These are phyloP conservation scores for Corinectria fuckeliana DNA, from an alignment of 2,329 filamentous ascomycete species.

Conservation along the genomic window DNA sequence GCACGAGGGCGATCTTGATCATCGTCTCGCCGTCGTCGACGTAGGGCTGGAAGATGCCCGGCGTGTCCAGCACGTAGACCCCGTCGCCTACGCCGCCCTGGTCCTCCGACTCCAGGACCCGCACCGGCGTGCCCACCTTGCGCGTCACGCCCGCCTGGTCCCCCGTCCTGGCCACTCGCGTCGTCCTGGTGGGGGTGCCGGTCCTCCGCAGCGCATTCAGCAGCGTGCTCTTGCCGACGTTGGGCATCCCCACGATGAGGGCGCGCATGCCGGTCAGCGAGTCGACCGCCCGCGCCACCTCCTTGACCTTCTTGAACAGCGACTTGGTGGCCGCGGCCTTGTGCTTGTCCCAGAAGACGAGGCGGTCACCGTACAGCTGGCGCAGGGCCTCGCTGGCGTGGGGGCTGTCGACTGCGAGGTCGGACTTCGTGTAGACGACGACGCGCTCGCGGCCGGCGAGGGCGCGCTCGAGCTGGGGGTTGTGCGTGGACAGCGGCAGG, in stretches of 20 bases:
- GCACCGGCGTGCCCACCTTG: slow-evolving; percentile 82
- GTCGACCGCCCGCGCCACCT: slow-evolving; percentile 45
- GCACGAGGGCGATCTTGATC: slow-evolving; percentile 92
- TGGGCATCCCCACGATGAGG: slow-evolving; percentile 96
- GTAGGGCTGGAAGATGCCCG: slow-evolving; percentile 94
- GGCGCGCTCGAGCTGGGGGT: slow-evolving; percentile 84
- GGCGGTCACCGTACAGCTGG: slow-evolving; percentile 43
- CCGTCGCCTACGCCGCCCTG: slow-evolving; percentile 58
- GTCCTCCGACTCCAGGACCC: slow-evolving; percentile 63
- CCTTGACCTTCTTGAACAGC: slow-evolving; percentile 49
- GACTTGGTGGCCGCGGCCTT: slow-evolving; percentile 41
- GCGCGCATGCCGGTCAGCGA: slow-evolving; percentile 82
- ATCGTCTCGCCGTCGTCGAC: slow-evolving; percentile 85
- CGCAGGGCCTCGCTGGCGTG: slow-evolving; percentile 38
- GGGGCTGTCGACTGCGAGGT: slow-evolving; percentile 63
- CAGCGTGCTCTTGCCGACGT: slow-evolving; percentile 95
- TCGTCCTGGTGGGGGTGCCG: slow-evolving; percentile 57
- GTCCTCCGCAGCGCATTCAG: slow-evolving; percentile 81
- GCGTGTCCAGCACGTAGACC: slow-evolving; percentile 89
- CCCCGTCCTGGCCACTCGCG: slow-evolving; percentile 81
- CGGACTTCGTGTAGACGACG: slow-evolving; percentile 90
- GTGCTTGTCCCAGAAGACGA: slow-evolving; percentile 54
- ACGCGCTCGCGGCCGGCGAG: slow-evolving; percentile 76
- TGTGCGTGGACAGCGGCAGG: slow-evolving; percentile 86
- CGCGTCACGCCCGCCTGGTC: slow-evolving; percentile 89